Conservation (phyloP, 768 basidiomycete genomes). For the Boletus subparvulus region DNA sequence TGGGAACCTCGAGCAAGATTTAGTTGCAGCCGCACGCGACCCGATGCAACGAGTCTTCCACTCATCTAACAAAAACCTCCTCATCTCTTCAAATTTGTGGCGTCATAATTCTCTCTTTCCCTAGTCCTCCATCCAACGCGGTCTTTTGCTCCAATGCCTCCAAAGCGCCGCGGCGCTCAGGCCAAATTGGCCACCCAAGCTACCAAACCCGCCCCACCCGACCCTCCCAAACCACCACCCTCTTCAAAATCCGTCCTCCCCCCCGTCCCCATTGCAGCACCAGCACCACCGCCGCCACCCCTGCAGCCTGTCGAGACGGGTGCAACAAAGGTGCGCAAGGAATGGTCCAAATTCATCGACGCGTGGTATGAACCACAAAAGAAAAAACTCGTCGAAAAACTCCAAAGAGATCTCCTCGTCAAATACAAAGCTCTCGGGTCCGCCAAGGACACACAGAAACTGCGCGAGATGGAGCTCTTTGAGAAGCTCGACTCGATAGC, state of each 20-base stretch:
- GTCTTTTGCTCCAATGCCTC: constrained; percentile 20
- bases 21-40: constrained; percentile 19
- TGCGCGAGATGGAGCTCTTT: constrained; percentile 30
- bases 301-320: constrained; percentile 19
- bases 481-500: constrained; percentile 24
- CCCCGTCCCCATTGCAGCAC: neutral
- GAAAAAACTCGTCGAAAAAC: constrained; percentile 30
- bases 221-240: constrained; percentile 11
- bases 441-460: constrained; percentile 27
- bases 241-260: constrained; percentile 9
- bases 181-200: constrained; percentile 18
- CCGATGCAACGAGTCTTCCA: constrained; percentile 25
- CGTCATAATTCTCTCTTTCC: constrained; percentile 12
- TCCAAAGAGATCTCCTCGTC: constrained; percentile 29
- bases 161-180: constrained; percentile 29
- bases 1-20: constrained; percentile 10
- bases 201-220: constrained; percentile 11
- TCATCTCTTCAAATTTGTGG: constrained; percentile 18
- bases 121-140: neutral
- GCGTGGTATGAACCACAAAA: constrained; percentile 33
- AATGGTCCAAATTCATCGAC: constrained; percentile 30
- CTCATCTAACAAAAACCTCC: neutral
- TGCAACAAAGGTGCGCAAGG: constrained; percentile 30
- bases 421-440: constrained; percentile 33
- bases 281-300: constrained; percentile 13